Conservation (phyloP, 73 alveolate genomes). For the Stentor roeselii region DNA sequence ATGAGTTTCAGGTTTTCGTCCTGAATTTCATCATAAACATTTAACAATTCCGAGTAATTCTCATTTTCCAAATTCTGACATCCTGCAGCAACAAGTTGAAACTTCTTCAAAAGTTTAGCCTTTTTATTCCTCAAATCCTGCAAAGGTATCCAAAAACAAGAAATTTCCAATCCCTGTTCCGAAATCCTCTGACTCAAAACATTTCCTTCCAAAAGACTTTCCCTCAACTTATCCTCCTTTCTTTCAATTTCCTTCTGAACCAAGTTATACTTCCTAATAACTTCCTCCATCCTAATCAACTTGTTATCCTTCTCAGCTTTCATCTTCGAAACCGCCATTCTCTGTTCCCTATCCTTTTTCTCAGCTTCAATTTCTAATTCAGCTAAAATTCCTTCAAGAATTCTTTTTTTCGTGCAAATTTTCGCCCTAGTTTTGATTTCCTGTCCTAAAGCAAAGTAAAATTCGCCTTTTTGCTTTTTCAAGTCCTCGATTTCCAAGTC, state of each 20-base stretch:
- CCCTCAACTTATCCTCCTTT: neutral
- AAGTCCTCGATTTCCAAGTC: neutral
- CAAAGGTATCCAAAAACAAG: neutral
- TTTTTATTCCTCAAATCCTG: neutral
- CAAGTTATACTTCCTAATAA: neutral
- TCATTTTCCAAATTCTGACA: neutral
- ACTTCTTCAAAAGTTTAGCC: neutral
- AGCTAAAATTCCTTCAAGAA: neutral
- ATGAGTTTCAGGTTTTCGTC: neutral
- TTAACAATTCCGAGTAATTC: neutral
- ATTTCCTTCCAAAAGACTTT: too few species aligned
- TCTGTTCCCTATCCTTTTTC: neutral
- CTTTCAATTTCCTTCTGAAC: neutral
- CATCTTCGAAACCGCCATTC: neutral
- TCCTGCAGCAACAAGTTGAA: too few species aligned
- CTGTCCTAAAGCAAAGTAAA: neutral
- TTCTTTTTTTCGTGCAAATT: neutral
- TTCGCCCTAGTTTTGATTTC: neutral
- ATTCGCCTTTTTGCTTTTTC: neutral
- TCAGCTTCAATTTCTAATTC: conserved; percentile 6
- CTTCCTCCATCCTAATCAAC: neutral
- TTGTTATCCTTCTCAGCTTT: neutral
- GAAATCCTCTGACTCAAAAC: neutral
- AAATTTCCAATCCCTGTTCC: neutral
- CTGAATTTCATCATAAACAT: neutral